phyloP scores from a whole-genome alignment of 805 yeast species.

The Candida germanica region DNA sequence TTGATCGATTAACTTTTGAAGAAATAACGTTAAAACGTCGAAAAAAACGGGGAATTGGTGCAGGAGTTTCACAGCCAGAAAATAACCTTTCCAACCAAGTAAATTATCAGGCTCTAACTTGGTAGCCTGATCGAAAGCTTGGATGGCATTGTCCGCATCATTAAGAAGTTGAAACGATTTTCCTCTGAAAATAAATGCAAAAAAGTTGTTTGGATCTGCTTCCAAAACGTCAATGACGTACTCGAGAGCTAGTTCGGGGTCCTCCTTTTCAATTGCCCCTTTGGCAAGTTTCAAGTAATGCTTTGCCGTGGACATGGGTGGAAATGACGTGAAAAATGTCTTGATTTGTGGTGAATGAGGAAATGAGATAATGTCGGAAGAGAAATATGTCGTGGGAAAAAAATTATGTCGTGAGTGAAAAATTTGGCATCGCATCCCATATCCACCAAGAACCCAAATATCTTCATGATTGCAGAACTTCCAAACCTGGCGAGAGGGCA shows the following conservation, averaged over 20 bases:
- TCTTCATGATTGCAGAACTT: constrained; percentile 9
- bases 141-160: constrained; percentile 36
- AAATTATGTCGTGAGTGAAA: too few species aligned
- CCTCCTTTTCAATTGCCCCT: constrained; percentile 49
- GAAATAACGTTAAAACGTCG: constrained; percentile 41
- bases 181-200: constrained; percentile 70
- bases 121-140: constrained; percentile 49
- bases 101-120: constrained; percentile 47
- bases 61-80: constrained; percentile 40
- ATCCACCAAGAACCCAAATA: too few species aligned
- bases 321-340: too few species aligned
- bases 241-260: constrained; percentile 61
- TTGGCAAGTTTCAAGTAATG: constrained; percentile 38
- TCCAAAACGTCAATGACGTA: constrained; percentile 54
- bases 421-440: too few species aligned
- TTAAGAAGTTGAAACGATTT: constrained; percentile 55
- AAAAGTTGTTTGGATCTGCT: constrained; percentile 54
- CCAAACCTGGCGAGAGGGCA: constrained; percentile 42
- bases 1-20: constrained; percentile 39
- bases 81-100: constrained; percentile 80
- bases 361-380: too few species aligned
- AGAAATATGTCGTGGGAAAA: too few species aligned
- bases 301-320: constrained; percentile 19
- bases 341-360: too few species aligned
- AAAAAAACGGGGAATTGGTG: constrained; percentile 47